These are phyloP conservation scores for Diaporthe destruens DNA, from an alignment of 2,329 filamentous ascomycete genomes.

Conservation along the genomic window DNA sequence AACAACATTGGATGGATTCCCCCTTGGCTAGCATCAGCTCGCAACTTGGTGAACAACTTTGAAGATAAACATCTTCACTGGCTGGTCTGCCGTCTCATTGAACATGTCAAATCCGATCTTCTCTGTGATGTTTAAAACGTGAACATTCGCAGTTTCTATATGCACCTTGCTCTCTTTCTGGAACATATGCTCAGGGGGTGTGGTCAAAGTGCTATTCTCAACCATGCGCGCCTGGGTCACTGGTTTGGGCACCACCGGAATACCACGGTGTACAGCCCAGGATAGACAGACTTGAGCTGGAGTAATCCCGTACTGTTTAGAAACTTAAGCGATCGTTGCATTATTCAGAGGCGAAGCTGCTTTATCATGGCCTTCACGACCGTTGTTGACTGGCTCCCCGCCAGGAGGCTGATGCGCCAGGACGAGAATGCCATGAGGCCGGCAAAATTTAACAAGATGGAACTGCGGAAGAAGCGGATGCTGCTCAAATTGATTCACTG, in stretches of 20 bases:
- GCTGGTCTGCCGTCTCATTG: neutral
- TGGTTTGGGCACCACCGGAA: constrained; percentile 30
- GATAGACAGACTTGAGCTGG: constrained; percentile 22
- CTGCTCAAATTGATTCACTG: constrained; percentile 80
- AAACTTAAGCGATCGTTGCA: constrained; percentile 44
- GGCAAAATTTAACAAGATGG: neutral
- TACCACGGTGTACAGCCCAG: constrained; percentile 21
- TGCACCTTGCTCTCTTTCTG: neutral
- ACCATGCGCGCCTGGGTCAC: constrained; percentile 17
- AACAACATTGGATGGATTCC: neutral
- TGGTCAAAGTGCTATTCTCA: constrained; percentile 17
- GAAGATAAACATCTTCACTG: too few species aligned
- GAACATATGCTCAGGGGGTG: neutral
- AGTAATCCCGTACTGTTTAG: constrained; percentile 43
- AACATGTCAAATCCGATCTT: neutral
- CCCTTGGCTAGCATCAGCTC: too few species aligned
- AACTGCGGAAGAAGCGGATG: constrained; percentile 72
- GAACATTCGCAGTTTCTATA: neutral
- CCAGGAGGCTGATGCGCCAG: constrained; percentile 68
- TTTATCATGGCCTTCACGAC: neutral
- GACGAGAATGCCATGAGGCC: constrained; percentile 59
- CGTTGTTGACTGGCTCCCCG: neutral
- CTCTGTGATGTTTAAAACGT: neutral
- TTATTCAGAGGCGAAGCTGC: constrained; percentile 37
- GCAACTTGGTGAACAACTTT: too few species aligned